Evolutionary conservation across 345 rosid genomes (phyloP).

Genomic region (Clausena lansium): DNA sequence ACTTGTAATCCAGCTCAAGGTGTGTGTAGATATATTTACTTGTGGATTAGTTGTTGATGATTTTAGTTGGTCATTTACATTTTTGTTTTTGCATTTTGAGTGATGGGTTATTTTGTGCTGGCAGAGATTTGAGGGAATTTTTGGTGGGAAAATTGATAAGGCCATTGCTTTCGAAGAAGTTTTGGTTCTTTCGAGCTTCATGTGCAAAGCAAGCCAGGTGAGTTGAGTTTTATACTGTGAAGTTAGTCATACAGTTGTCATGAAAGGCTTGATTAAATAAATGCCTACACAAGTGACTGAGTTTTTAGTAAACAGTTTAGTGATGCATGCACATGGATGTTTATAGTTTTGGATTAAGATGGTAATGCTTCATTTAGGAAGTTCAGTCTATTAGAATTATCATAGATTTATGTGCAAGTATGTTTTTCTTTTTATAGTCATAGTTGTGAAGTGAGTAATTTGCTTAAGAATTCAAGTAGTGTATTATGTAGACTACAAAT

Average conservation of each 20-base stretch:
- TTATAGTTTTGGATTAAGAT: background rate
- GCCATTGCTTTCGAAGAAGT: slow-evolving; percentile 72
- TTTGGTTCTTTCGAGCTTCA: slow-evolving; percentile 77
- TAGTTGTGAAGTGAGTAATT: background rate
- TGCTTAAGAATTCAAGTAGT: background rate
- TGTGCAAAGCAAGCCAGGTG: slow-evolving; percentile 92
- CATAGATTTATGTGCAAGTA: background rate
- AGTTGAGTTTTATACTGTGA: slow-evolving; percentile 4
- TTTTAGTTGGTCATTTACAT: slow-evolving; percentile 5
- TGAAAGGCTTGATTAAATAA: background rate
- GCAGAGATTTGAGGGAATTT: slow-evolving; percentile 91
- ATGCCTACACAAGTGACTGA: background rate
- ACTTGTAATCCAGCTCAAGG: slow-evolving; percentile 95
- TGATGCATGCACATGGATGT: background rate
- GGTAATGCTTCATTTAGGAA: background rate
- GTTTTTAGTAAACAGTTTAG: background rate
- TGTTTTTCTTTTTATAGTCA: background rate
- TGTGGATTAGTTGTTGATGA: background rate
- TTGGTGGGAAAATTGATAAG: slow-evolving; percentile 86
- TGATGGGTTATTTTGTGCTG: slow-evolving; percentile 13
- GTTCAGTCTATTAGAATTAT: background rate
- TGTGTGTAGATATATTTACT: slow-evolving; percentile 15
- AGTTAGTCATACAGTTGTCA: background rate
- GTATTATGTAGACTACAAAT: background rate
- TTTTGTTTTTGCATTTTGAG: slow-evolving; percentile 3